phyloP scores from a whole-genome alignment of 1,139 yeast genomes.

The Diutina rugosa region DNA sequence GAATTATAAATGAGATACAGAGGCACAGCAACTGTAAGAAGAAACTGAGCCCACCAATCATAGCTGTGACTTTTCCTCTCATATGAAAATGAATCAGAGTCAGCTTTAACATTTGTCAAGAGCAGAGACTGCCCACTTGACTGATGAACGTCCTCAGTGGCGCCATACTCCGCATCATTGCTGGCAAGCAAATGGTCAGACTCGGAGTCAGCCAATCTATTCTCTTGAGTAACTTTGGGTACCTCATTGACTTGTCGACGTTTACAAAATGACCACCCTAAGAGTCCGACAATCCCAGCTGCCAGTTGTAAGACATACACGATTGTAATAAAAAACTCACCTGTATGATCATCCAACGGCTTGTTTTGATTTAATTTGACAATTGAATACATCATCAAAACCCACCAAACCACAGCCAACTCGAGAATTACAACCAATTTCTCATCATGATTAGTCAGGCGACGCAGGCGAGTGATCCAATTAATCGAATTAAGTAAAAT shows the following conservation, averaged over 20 bases:
- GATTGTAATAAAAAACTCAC: constrained; percentile 41
- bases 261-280: constrained; percentile 27
- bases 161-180: background rate
- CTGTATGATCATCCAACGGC: constrained; percentile 40
- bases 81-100: background rate
- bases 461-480: constrained; percentile 28
- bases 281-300: constrained; percentile 43
- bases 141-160: background rate
- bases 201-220: background rate
- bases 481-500: constrained; percentile 35
- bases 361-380: constrained; percentile 31
- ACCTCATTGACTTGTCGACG: background rate
- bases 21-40: constrained; percentile 55
- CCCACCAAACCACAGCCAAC: constrained; percentile 45
- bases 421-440: constrained; percentile 56
- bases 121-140: background rate
- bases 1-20: constrained; percentile 37
- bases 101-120: background rate
- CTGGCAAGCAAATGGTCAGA: background rate
- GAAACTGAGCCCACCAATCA: constrained; percentile 72
- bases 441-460: constrained; percentile 54
- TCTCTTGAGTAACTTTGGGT: background rate
- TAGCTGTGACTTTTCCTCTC: constrained; percentile 35
- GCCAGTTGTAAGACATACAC: constrained; percentile 37
- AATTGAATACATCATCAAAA: constrained; percentile 27